Evolutionary conservation across 1,284 basidiomycete species (phyloP), one percentile per base, ranked within the genome.

Genomic region (Cryptococcus sp.): DNA sequence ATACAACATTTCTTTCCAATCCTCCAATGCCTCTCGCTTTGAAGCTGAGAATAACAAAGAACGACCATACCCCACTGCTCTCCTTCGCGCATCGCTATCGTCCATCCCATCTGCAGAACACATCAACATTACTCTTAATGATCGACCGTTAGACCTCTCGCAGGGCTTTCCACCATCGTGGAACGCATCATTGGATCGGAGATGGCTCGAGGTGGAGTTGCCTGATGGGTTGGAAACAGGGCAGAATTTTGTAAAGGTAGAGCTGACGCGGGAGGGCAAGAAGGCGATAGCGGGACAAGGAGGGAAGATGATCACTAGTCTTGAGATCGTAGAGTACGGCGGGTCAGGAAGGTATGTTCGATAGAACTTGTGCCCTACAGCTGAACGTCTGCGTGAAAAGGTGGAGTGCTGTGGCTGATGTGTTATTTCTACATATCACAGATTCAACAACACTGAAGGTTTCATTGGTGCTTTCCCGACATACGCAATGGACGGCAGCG

Each of bases 251-350:
- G 61, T 91, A 23, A 78, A 72, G 47, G 90, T 91, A 56, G 78
- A 71, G 25, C 78, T 91, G 54, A 78, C 82, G 23, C 83, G 85
- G 53, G 65, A 67, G n/a, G 81, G 80, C 5, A 73, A 81, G 47
- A 80, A 84, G 58, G 86, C 85, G 7, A 47, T 57, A 41, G 78
- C 76, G 11, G 88, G 88, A 7, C 88, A 90, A 53, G 74, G 75
- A 3, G 75, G 74, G 13, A 76, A 76, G 66, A 75, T 79, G 75
- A 75, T 92, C 20, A 89, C 89, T 64, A 90, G 86, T 62, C 80
- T 86, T 2, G 89, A 92, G 72, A 78, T 90, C 5, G 76, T 91
- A 8, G 90, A 92, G 73, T 91, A 87, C 68, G 90, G 89, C 1
- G 78, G 81, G 47, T 81, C 82, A 46, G 72, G 80, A 23, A 84